Evolutionary conservation across 768 basidiomycete genomes (phyloP).

Genomic region (Rubroboletus satanas): DNA sequence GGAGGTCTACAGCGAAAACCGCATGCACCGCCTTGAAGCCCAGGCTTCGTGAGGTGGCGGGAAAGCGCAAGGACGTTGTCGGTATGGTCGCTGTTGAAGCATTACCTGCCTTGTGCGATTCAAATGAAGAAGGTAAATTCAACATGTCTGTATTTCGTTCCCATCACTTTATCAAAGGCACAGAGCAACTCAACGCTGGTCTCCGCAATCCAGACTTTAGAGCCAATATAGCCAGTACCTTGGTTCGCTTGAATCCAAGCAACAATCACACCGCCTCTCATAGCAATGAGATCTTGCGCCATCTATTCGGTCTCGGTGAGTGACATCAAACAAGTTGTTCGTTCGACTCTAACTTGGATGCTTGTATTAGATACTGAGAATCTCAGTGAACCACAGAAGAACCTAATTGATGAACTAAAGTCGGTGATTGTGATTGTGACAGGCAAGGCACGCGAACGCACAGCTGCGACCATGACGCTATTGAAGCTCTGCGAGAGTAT

Average conservation of each 20-base stretch:
- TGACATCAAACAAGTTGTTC: not conserved
- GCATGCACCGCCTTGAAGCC: not conserved
- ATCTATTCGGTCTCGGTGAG: not conserved
- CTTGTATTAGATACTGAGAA: not conserved
- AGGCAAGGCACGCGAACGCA: not conserved
- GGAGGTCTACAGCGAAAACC: not conserved
- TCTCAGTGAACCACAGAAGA: not conserved
- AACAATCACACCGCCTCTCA: too few species aligned
- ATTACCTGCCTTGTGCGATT: not conserved
- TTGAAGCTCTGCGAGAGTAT: not conserved
- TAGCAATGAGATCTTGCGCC: not conserved
- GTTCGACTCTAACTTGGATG: not conserved
- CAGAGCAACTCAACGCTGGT: not conserved
- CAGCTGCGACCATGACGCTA: not conserved
- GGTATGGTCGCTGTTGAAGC: constrained; percentile 5
- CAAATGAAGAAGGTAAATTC: not conserved
- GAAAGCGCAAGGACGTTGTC: not conserved
- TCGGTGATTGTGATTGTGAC: not conserved
- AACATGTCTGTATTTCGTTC: not conserved
- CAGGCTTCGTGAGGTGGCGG: constrained; percentile 7
- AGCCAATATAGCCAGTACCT: not conserved
- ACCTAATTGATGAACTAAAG: not conserved
- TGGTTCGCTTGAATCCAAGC: not conserved
- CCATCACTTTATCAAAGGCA: not conserved
- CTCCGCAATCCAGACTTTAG: not conserved